Evolutionary conservation across 257 asterid genomes (phyloP).

Genomic region (Solanum pennellii): DNA sequence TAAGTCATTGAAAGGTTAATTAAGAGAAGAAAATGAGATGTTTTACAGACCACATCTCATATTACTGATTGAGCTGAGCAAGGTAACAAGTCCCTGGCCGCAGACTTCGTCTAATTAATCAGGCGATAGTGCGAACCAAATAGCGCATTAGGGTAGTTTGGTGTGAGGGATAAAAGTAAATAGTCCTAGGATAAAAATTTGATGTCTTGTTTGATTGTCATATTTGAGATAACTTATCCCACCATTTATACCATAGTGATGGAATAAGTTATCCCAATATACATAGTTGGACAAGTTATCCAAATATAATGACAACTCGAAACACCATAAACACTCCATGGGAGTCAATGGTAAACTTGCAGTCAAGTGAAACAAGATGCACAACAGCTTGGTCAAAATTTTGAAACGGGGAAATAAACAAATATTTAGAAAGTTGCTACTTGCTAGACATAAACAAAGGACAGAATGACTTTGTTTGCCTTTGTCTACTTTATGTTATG

Average conservation of each 20-base stretch:
- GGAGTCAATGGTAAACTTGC: neutral
- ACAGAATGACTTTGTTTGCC: neutral
- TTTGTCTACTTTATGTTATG: neutral
- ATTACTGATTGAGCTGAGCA: neutral
- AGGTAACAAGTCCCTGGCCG: neutral
- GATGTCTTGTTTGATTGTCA: neutral
- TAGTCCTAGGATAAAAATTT: no score
- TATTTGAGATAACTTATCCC: neutral
- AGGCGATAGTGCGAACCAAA: neutral
- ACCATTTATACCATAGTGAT: neutral
- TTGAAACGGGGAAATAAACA: neutral
- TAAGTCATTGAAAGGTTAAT: neutral
- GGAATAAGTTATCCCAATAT: neutral
- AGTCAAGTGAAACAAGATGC: neutral
- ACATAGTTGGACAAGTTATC: no score
- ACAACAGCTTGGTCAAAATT: neutral
- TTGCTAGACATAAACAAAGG: neutral
- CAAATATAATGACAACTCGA: neutral
- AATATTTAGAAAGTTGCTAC: neutral
- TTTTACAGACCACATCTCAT: neutral
- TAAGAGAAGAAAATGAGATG: neutral
- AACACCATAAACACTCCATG: neutral
- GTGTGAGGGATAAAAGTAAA: neutral
- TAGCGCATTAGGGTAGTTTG: neutral
- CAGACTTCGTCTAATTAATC: neutral